Evolutionary conservation across 345 rosid species (phyloP).

Genomic region (Laguncularia racemosa): DNA sequence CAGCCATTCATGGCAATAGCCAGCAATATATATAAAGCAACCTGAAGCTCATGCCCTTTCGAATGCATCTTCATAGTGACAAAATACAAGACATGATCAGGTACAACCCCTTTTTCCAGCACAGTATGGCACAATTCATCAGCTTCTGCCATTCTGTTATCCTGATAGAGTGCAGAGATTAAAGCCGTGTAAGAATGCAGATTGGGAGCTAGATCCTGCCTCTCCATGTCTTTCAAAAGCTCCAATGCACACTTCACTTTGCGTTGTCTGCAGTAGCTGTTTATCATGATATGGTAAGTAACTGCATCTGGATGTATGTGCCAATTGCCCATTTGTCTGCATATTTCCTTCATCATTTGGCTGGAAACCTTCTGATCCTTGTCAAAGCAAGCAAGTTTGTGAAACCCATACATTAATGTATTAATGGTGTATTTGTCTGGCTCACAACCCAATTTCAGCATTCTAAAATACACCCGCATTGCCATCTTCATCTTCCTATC

Average conservation of each 20-base stretch:
- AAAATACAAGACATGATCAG: constrained; percentile 56
- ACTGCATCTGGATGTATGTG: constrained; percentile 31
- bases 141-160: constrained; percentile 33
- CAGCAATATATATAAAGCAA: constrained; percentile 35
- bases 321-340: constrained; percentile 30
- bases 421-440: constrained; percentile 46
- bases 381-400: constrained; percentile 39
- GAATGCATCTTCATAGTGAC: constrained; percentile 43
- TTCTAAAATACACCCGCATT: constrained; percentile 41
- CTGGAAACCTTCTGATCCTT: constrained; percentile 34
- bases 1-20: constrained; percentile 41
- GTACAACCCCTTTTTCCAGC: constrained; percentile 43
- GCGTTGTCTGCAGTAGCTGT: constrained; percentile 49
- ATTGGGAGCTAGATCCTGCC: constrained; percentile 21
- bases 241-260: constrained; percentile 38
- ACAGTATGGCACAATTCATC: constrained; percentile 34
- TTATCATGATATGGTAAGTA: constrained; percentile 46
- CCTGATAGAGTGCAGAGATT: constrained; percentile 40
- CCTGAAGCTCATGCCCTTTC: constrained; percentile 38
- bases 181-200: constrained; percentile 54
- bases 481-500: constrained; percentile 57
- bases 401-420: constrained; percentile 56
- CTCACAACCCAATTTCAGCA: constrained; percentile 51
- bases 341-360: constrained; percentile 34
- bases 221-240: constrained; percentile 30